Evolutionary conservation across 169 alveolate genomes (phyloP).

Genomic region (Plasmodium reichenowi): DNA sequence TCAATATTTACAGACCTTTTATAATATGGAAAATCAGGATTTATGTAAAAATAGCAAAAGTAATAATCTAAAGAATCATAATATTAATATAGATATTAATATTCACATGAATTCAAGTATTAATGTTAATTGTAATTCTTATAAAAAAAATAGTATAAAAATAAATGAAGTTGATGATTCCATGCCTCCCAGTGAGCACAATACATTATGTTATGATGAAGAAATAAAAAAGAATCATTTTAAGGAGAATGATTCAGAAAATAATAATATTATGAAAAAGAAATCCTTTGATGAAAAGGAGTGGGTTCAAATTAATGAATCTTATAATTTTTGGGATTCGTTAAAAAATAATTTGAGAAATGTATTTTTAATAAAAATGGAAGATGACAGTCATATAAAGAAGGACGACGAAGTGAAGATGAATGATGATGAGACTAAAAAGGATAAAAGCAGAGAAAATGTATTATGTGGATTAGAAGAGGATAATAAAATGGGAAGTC

Average conservation of each 20-base stretch:
- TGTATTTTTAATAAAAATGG: conserved; percentile 51
- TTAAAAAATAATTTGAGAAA: conserved; percentile 67
- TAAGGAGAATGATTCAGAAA: neutral
- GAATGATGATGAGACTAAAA: neutral
- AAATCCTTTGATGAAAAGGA: conserved; percentile 1
- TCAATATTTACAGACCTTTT: neutral
- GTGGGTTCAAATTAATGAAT: conserved; percentile 58
- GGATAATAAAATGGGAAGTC: neutral
- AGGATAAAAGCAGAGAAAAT: neutral
- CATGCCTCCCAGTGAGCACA: neutral
- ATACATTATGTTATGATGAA: too few relatives aligned
- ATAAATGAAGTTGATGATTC: neutral
- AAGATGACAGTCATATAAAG: neutral
- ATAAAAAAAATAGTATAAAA: neutral
- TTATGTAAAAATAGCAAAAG: neutral
- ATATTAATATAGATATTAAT: neutral
- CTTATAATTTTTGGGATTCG: conserved; percentile 60
- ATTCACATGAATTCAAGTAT: neutral
- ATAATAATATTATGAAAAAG: neutral
- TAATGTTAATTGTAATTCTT: too few relatives aligned
- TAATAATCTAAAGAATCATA: neutral
- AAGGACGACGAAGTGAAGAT: neutral
- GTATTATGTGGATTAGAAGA: neutral
- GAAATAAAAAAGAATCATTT: neutral
- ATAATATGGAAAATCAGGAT: neutral